Evolutionary conservation across 2,329 filamentous ascomycete species (phyloP).

Genomic region (Neofusicoccum ribis): DNA sequence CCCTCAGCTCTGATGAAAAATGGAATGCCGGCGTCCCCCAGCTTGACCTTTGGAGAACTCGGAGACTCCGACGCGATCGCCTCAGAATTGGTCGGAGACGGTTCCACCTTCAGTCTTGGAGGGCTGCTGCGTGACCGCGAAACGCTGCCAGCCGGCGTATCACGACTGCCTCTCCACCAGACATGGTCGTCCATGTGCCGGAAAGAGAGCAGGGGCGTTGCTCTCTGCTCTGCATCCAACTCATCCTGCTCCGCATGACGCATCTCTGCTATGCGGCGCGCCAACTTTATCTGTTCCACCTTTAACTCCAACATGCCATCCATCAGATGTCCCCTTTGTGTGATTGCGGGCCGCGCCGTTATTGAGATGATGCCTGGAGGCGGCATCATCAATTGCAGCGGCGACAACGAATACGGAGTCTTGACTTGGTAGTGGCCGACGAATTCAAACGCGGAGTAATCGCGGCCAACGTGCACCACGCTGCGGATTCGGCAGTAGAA

Average conservation of each 20-base stretch:
- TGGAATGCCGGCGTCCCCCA: background rate
- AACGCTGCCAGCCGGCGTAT: background rate
- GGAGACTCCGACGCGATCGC: background rate
- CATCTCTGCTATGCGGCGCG: background rate
- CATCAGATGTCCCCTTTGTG: background rate
- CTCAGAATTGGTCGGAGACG: background rate
- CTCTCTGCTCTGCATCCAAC: too few species aligned
- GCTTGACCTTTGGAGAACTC: background rate
- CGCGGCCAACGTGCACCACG: background rate
- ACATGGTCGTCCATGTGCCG: too few species aligned
- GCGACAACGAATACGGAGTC: background rate
- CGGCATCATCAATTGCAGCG: conserved; percentile 6
- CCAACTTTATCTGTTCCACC: background rate
- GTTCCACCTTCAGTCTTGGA: background rate
- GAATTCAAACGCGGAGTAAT: conserved; percentile 1
- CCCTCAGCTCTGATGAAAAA: background rate
- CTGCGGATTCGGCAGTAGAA: conserved; percentile 15
- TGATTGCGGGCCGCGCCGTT: background rate
- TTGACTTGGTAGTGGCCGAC: conserved; percentile 11
- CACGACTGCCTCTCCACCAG: too few species aligned
- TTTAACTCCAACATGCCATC: conserved; percentile 6
- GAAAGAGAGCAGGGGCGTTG: too few species aligned
- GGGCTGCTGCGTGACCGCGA: background rate
- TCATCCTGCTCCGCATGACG: background rate
- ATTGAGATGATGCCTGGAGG: conserved; percentile 8